Base-by-base conservation (phyloP, 192 early-diverging fungal genomes). In the Coemansia interrupta region DNA sequence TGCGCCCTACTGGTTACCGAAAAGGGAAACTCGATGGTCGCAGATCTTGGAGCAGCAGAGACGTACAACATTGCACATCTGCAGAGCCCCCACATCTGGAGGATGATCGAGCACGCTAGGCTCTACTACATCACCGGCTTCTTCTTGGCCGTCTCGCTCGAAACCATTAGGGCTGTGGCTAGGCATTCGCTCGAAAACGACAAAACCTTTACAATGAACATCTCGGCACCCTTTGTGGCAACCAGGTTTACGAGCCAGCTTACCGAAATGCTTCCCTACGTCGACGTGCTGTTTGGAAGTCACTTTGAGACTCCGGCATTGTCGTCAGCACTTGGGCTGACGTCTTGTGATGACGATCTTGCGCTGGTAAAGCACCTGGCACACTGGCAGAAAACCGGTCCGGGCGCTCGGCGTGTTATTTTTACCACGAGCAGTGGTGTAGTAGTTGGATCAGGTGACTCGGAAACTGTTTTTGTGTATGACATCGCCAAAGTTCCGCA, bases 1-100 rank as follows among this genome's bases (percentile, higher is more conserved):
- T 99, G 97, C 73, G 97, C 93, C 66, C 92, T 93, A 56, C 78
- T 97, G 66, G 90, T 99, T 74, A 96, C 94, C 66, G 92, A 86
- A 52, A 83, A 84, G 36, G 67, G 93, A 74, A 83, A 90, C 61
- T 93, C 91, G 54, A 83, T 99, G 63, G 88, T 92, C 54, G 92
- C 97, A 63, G 93, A 99, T 79, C 82, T 99, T 61, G 86, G 85
- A 58, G 97, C 97, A 43, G 95, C 97, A 56, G 92, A 97, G 69
- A 87, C 86, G 66, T 94, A 90, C 87, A 77, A 80, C 41, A 56
- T 84, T 48, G 73, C 82, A 28, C 89, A 92, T 78, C 64, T 89
- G 45, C 51, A 82, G 53, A 59, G 63, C 24, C 85, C 89, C 46
- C 86, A 89, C 67, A 90, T 88, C 81, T 95, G 93, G 97, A 68